phyloP scores from a whole-genome alignment of 2,329 filamentous ascomycete genomes.

The Penicillium decumbens region DNA sequence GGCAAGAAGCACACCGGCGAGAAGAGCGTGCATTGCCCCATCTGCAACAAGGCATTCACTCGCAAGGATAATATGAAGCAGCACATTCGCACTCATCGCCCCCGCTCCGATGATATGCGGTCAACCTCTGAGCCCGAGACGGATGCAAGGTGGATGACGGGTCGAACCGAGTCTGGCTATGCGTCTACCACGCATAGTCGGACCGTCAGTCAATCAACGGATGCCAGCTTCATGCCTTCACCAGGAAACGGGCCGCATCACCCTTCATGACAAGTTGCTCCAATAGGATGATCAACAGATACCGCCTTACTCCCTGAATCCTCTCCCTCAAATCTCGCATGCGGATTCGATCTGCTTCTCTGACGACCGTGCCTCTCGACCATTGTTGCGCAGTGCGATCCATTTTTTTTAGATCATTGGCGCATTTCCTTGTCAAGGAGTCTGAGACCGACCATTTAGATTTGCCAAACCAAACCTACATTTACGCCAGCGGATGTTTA shows the following conservation, averaged over 20 bases:
- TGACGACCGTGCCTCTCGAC: background rate
- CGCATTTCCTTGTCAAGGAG: background rate
- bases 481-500: background rate
- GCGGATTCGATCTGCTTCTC: background rate
- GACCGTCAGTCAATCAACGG: conserved; percentile 16
- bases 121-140: conserved; percentile 19
- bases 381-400: conserved; percentile 10
- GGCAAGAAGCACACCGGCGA: conserved; percentile 66
- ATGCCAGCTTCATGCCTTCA: conserved; percentile 6
- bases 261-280: conserved; percentile 3
- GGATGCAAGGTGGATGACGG: conserved; percentile 15
- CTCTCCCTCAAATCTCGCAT: conserved; percentile 2
- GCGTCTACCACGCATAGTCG: conserved; percentile 12
- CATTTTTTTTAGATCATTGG: background rate
- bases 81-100: conserved; percentile 57
- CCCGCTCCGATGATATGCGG: conserved; percentile 33
- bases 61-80: conserved; percentile 69
- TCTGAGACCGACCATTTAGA: background rate
- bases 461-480: background rate
- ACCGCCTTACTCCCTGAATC: background rate
- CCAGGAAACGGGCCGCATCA: conserved; percentile 3
- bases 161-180: conserved; percentile 13
- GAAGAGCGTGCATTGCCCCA: conserved; percentile 63
- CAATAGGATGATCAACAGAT: background rate
- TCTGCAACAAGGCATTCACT: conserved; percentile 64